Percentiles rank a stretch among this genome's conserved stretches.
Evolutionary conservation across 306 rosid genomes (phyloP).

Genomic region (Castanopsis chinensis): DNA sequence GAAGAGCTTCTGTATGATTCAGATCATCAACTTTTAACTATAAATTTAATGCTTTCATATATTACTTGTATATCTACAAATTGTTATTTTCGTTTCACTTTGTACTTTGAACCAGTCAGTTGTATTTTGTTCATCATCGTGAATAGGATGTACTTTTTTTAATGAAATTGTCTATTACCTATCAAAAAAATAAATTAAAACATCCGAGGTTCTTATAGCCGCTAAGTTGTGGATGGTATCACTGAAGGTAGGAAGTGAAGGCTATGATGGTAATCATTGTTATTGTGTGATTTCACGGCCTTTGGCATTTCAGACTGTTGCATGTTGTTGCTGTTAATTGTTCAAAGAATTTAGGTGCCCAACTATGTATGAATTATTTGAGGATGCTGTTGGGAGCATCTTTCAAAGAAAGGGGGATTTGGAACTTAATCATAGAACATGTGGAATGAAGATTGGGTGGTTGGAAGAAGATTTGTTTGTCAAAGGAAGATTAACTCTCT

Average conservation of each 20-base stretch:
- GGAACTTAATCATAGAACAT: no score
- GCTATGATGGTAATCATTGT: background rate
- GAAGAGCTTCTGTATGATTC: conserved; percentile 68
- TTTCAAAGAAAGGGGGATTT: no score
- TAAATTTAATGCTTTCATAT: conserved; percentile 27
- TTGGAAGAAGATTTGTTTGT: no score
- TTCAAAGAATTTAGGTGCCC: background rate
- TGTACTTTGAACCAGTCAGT: background rate
- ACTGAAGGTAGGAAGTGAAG: background rate
- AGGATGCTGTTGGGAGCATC: no score
- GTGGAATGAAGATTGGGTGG: no score
- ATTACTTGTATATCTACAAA: conserved; percentile 1
- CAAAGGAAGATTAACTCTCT: no score
- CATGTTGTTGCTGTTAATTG: background rate
- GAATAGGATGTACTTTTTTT: background rate
- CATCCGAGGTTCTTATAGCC: background rate
- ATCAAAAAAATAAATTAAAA: background rate
- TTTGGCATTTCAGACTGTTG: background rate
- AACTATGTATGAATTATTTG: background rate
- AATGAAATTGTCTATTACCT: background rate
- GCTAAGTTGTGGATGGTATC: background rate
- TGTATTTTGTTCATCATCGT: no score
- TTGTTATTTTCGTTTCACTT: background rate
- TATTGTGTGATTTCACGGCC: background rate
- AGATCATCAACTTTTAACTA: conserved; percentile 21